Percentiles rank a stretch among this genome's conserved stretches.
Evolutionary conservation across 306 rosid genomes (phyloP).

Genomic region (Macrotyloma uniflorum): DNA sequence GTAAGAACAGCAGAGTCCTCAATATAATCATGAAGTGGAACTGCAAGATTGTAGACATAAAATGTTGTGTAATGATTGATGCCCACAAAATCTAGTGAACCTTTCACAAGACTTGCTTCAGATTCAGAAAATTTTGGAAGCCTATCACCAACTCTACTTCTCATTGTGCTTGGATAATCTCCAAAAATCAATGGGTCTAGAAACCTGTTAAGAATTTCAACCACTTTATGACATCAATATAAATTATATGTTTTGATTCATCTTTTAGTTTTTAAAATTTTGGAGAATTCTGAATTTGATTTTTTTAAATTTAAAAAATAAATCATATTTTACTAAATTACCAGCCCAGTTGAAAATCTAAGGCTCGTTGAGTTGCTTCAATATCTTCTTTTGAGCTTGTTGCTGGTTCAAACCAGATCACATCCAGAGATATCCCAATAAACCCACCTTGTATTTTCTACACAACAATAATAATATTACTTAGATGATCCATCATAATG

Average conservation of each 20-base stretch:
- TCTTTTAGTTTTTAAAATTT: no score
- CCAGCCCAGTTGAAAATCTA: conserved; percentile 98
- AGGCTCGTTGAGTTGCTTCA: conserved; percentile 81
- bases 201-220: conserved; percentile 51
- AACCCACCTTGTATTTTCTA: conserved; percentile 69
- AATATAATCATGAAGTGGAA: conserved; percentile 44
- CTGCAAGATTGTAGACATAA: conserved; percentile 45
- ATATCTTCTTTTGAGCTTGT: conserved; percentile 63
- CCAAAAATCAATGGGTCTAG: conserved; percentile 77
- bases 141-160: conserved; percentile 56
- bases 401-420: conserved; percentile 74
- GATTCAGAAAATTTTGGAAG: conserved; percentile 63
- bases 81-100: conserved; percentile 83
- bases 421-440: conserved; percentile 81
- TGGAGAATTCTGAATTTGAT: no score
- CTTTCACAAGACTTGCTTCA: conserved; percentile 56
- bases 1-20: conserved; percentile 61
- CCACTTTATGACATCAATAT: no score
- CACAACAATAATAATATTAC: background rate
- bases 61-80: conserved; percentile 84
- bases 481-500: background rate
- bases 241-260: no score
- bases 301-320: no score
- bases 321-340: no score
- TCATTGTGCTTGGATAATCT: conserved; percentile 82